Percentiles rank a stretch among this genome's conserved stretches.
These are phyloP conservation scores for Zalaria sp. DNA, from an alignment of 2,329 filamentous ascomycete species.

Conservation along the genomic window DNA sequence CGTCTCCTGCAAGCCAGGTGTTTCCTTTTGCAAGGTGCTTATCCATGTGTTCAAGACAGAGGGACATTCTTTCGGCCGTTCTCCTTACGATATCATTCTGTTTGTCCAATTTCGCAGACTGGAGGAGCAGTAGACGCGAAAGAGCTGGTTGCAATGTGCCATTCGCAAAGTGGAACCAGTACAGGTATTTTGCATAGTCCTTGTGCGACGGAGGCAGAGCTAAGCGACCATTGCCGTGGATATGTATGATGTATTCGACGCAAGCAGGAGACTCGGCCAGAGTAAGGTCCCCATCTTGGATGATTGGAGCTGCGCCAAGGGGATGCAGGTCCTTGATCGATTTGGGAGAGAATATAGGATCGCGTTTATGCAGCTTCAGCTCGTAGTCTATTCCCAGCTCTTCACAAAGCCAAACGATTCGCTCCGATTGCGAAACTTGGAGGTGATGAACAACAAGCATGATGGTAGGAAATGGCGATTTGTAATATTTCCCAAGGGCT, in stretches of 20 bases:
- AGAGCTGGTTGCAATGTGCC: conserved; percentile 24
- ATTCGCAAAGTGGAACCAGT: conserved; percentile 48
- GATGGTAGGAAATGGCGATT: conserved; percentile 11
- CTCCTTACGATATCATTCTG: conserved; percentile 18
- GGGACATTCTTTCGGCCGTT: conserved; percentile 20
- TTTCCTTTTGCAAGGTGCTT: conserved; percentile 28
- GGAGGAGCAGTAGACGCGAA: conserved; percentile 4
- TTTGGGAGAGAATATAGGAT: conserved; percentile 23
- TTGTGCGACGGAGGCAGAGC: conserved; percentile 29
- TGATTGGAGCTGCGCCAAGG: conserved; percentile 43
- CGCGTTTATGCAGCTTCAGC: conserved; percentile 31
- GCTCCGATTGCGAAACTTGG: conserved; percentile 45
- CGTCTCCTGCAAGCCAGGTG: conserved; percentile 44
- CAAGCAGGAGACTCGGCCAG: conserved; percentile 47
- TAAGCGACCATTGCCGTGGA: conserved; percentile 37
- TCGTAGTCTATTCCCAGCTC: conserved; percentile 45
- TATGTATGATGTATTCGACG: conserved; percentile 46
- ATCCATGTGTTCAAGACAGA: conserved; percentile 33
- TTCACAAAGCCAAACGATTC: conserved; percentile 50
- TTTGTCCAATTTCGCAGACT: conserved; percentile 11
- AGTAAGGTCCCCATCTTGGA: conserved; percentile 39
- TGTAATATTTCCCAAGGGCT: no score
- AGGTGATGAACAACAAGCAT: conserved; percentile 23
- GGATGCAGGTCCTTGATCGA: conserved; percentile 22
- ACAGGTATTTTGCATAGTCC: conserved; percentile 46